Evolutionary conservation across 1,284 basidiomycete genomes (phyloP), one percentile per base, ranked within the genome.

Genomic region (Anthracocystis panici-leucophaei): DNA sequence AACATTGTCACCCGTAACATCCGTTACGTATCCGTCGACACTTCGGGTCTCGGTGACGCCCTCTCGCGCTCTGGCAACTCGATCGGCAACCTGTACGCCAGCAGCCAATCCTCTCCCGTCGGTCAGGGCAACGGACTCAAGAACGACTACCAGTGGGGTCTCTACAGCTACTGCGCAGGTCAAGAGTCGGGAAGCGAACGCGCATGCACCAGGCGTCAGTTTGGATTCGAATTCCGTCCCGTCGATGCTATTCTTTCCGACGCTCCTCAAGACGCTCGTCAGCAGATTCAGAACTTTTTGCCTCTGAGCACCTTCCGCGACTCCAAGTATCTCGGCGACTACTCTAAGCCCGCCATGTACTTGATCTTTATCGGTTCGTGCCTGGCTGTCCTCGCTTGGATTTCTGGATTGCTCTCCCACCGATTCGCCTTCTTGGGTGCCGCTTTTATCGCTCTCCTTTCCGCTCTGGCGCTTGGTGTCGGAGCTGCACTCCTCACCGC

Each of bases 1-100:
- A 84, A 84, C 75, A 78, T 84, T 50, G 83, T 84, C 21, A 70
- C 83, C 3, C 78, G 82, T 21, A 76, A 81, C 77, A 80, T 84
- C 53, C 70, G 75, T 23, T 75, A 67, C 68, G 75, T 78, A 55
- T 45, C 38, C 16, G 58, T 82, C 18, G 62, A 73, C 65, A 72
- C 78, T 5, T 12, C 48, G 5, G 64, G 59, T 23, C 65, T 81
- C 18, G 61, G 72, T 14, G 44, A 61, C 40, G 68, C 78, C 1
- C 59, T 79, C 20, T 57, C 67, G n/a, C 33, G 27, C 29, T 29
- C 57, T 5, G 60, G 60, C 3, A 33, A 23, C 40, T 54, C 61
- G 56, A 33, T 53, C 25, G 38, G n/a, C 33, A 62, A 71, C 58
- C 54, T 82, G n/a, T 82, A 71, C 62, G 80, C 81, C 18, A 25